A percentile compares a stretch with the other conserved stretches of the same genome.
phyloP scores from a whole-genome alignment of 805 yeast genomes.

The Starmerella floricola region DNA sequence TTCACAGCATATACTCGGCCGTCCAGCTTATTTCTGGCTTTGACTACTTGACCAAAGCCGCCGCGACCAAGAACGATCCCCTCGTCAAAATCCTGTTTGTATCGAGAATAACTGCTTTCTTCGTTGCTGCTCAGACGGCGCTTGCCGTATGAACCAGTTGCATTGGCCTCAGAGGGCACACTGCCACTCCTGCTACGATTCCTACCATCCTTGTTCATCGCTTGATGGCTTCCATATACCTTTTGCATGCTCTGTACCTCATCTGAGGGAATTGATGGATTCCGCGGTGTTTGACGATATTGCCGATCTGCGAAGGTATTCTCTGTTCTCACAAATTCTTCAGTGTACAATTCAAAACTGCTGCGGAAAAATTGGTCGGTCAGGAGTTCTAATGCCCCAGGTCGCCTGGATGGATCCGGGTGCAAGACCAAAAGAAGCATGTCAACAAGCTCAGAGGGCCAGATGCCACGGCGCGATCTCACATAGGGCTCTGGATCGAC shows the following conservation, averaged over 20 bases:
- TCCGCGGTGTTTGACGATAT: too few relatives aligned
- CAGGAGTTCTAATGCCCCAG: constrained; percentile 71
- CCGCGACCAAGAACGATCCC: constrained; percentile 85
- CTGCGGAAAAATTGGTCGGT: constrained; percentile 75
- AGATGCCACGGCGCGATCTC: constrained; percentile 26
- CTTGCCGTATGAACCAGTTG: background rate
- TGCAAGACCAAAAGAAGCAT: constrained; percentile 57
- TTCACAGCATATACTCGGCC: constrained; percentile 93
- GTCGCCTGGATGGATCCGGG: constrained; percentile 44
- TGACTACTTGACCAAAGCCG: constrained; percentile 97
- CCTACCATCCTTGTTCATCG: too few relatives aligned
- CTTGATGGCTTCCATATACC: too few relatives aligned
- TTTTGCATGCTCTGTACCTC: too few relatives aligned
- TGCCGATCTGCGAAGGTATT: too few relatives aligned
- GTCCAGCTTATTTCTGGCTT: constrained; percentile 83
- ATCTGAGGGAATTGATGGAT: too few relatives aligned
- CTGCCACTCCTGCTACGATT: background rate
- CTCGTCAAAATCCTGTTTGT: constrained; percentile 89
- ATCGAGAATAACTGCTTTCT: constrained; percentile 45
- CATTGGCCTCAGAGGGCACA: background rate
- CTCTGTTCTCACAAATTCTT: background rate
- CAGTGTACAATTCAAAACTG: constrained; percentile 13
- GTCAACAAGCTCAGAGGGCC: constrained; percentile 51
- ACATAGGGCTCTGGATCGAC: constrained; percentile 56
- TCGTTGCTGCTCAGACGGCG: constrained; percentile 15